Base-by-base conservation (phyloP, 2,329 filamentous ascomycete species). In the Cercospora sojina region DNA sequence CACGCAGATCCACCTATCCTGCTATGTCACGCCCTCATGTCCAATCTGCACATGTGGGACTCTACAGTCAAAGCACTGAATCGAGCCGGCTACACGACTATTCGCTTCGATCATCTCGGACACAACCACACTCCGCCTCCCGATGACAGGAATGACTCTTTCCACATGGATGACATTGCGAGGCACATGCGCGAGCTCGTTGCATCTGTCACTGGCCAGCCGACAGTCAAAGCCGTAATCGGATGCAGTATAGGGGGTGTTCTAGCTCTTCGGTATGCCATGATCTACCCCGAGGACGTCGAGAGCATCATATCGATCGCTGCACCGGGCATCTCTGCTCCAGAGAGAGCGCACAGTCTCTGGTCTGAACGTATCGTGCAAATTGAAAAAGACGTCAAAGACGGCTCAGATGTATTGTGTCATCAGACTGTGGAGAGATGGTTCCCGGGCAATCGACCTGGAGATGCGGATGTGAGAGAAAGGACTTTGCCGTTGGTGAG, bases 21-120 rank as follows among this genome's bases (percentile, higher is more conserved):
- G 29, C 71, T 76, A 25, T 67, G 68, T 63, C 74, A 76, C 49
- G 74, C 74, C 29, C 68, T 76, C 16, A 76, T 76, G 74, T 70
- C 70, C 59, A 73, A 71, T 55, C 62, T 67, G 4, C 67, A 71
- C 63, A 75, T 75, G 73, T 76, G 69, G 66, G 72, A 74, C 58
- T 64, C 67, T 5, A 73, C 72, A 16, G 66, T 71, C 64, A 55
- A 51, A 18, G 63, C 69, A 16, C 71, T 75, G 8, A 58, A 67
- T 47, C 18, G 29, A 9, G 67, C 69, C 32, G 73, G 73, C 65
- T 73, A 74, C 65, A 69, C 65, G 25, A 74, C 74, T 16, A 65
- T 76, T 25, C 69, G 70, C 64, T 76, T 71, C 70, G 74, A 74
- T 61, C 73, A 74, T 63, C 64, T 73, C 13, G 74, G 73, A 20